Percentiles rank a stretch among this genome's conserved stretches.
These are phyloP conservation scores for Vigna hirtella DNA, from an alignment of 306 rosid genomes.

Conservation along the genomic window DNA sequence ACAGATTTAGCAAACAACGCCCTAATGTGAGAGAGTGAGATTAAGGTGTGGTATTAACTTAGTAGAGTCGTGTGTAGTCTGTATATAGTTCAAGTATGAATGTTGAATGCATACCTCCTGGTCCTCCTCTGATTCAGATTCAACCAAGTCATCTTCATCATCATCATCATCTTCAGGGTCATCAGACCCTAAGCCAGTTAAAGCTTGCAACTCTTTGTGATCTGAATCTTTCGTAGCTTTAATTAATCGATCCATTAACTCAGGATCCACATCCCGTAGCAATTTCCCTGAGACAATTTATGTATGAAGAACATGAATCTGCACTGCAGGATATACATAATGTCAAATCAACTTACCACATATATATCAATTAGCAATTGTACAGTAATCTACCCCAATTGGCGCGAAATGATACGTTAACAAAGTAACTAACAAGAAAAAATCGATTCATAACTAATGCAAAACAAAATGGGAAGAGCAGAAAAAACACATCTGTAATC, in stretches of 20 bases:
- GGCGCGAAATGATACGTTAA: slow-evolving; percentile 10
- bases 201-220: slow-evolving; percentile 64
- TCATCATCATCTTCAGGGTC: slow-evolving; percentile 52
- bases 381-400: background rate
- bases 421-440: background rate
- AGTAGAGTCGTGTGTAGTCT: background rate
- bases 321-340: slow-evolving; percentile 30
- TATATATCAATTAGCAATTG: slow-evolving; percentile 2
- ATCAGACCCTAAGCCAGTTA: slow-evolving; percentile 52
- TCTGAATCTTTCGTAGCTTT: slow-evolving; percentile 78
- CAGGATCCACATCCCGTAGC: slow-evolving; percentile 74
- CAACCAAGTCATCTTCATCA: slow-evolving; percentile 51
- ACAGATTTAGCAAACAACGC: slow-evolving; percentile 14
- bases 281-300: slow-evolving; percentile 66
- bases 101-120: slow-evolving; percentile 57
- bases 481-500: slow-evolving; percentile 1
- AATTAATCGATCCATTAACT: slow-evolving; percentile 80
- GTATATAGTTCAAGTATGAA: slow-evolving; percentile 8
- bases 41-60: background rate
- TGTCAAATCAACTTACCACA: slow-evolving; percentile 32
- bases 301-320: slow-evolving; percentile 42
- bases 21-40: background rate
- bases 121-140: slow-evolving; percentile 60
- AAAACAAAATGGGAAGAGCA: slow-evolving; percentile 11
- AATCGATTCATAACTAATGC: background rate